Base-by-base conservation (phyloP, 2,329 filamentous ascomycete genomes). In the Fusarium veterinarium region DNA sequence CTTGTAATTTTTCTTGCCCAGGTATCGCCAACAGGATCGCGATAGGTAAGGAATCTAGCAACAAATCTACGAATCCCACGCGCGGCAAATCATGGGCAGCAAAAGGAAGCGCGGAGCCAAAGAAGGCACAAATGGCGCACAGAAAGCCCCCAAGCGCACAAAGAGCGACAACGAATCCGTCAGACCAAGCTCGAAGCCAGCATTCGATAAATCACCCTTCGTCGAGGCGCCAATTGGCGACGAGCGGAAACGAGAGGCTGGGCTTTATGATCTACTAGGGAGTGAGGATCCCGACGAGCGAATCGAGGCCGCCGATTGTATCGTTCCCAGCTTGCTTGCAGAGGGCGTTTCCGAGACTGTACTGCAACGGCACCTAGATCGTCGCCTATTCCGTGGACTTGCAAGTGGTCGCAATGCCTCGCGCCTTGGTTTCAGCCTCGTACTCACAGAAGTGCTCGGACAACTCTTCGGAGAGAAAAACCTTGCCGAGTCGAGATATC, bases 331-430 rank as follows among this genome's bases (percentile, higher is more conserved):
- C 12, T 84, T 92, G 3, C 78, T 91, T 42, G 84, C 83, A 46
- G 81, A 88, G 25, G 83, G 83, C 37, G 87, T 86, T 7, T 71
- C 85, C 6, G 89, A 91, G 78, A 75, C 83, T 2, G 86, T 89
- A 5, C 82, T 92, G 19, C 80, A 86, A 73, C 84, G 89, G 65
- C 90, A 92, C 75, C 82, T 92, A 35, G 88, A 90, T 71, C 89
- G 89, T 78, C 88, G 92, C 31, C 86, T 99, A 41, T 94, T 98
- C 80, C 91, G 93, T 60, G 96, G 96, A 44, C 90, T 98, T 23
- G 95, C 95, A 69, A 98, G 95, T 80, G 92, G 94, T 60, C 91
- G 94, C 64, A 97, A 97, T 83, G 94, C 93, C 17, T 94, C 95
- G 23, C 89, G 96, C 31, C 84, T 96, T 56, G 96, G 96, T 7